phyloP scores from a whole-genome alignment of 2,329 filamentous ascomycete species.

The Pestalotiopsis sp. region DNA sequence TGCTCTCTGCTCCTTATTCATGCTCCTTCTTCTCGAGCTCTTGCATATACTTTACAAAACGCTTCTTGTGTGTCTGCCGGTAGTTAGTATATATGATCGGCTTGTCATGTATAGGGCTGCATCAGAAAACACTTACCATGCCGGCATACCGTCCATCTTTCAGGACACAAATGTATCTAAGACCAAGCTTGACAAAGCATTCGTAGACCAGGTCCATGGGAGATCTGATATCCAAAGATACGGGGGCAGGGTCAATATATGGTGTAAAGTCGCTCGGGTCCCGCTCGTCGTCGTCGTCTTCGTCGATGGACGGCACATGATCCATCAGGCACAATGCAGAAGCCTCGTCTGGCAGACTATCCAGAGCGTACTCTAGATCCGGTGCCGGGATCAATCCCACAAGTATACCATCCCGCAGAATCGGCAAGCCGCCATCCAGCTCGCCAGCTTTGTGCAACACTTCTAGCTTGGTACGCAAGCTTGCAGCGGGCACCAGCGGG shows the following conservation, averaged over 20 bases:
- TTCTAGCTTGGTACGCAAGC: slow-evolving; percentile 80
- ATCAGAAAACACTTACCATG: slow-evolving; percentile 61
- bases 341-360: slow-evolving; percentile 77
- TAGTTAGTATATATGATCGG: slow-evolving; percentile 15
- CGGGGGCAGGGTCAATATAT: slow-evolving; percentile 89
- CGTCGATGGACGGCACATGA: slow-evolving; percentile 62
- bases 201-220: slow-evolving; percentile 97
- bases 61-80: slow-evolving; percentile 86
- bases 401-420: slow-evolving; percentile 76
- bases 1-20: neutral
- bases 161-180: slow-evolving; percentile 90
- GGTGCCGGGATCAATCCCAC: slow-evolving; percentile 92
- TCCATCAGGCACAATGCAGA: slow-evolving; percentile 82
- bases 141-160: slow-evolving; percentile 84
- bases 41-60: slow-evolving; percentile 92
- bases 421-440: slow-evolving; percentile 87
- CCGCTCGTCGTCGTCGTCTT: slow-evolving; percentile 54
- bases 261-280: slow-evolving; percentile 85
- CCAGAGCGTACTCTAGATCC: slow-evolving; percentile 90
- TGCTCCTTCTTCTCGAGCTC: slow-evolving; percentile 65
- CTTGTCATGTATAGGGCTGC: neutral
- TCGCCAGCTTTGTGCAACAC: slow-evolving; percentile 83
- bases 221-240: slow-evolving; percentile 84
- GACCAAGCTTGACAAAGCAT: slow-evolving; percentile 90
- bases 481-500: slow-evolving; percentile 74